A percentile compares a stretch with the other conserved stretches of the same genome.
These are phyloP conservation scores for Dendrobium nobile DNA, from an alignment of 106 monocot genomes.

Conservation along the genomic window DNA sequence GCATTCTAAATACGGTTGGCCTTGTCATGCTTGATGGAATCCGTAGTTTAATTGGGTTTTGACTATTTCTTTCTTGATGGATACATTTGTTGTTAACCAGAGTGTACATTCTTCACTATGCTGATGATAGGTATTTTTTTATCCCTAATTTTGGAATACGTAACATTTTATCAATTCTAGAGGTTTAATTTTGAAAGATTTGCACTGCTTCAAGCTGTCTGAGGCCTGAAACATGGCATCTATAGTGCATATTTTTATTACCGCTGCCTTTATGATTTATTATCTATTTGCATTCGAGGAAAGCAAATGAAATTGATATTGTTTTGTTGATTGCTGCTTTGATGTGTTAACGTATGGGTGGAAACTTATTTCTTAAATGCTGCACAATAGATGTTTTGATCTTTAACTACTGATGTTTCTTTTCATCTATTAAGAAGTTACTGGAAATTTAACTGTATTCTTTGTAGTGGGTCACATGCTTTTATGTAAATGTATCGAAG, in stretches of 20 bases:
- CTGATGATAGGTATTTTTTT: slow-evolving; percentile 8
- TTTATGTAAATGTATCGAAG: not conserved
- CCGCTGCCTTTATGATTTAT: not conserved
- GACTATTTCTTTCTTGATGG: not conserved
- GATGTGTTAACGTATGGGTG: not conserved
- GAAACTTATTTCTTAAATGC: not conserved
- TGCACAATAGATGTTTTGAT: not conserved
- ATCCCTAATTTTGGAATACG: not conserved
- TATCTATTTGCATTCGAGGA: not conserved
- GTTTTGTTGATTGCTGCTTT: not conserved
- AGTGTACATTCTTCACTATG: slow-evolving; percentile 11
- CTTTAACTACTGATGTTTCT: not conserved
- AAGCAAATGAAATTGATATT: not conserved
- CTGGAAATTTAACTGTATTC: too few relatives aligned
- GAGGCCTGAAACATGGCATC: not conserved
- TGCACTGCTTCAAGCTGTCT: not conserved
- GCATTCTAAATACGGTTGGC: not conserved
- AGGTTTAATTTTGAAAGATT: not conserved
- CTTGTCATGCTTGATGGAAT: not conserved
- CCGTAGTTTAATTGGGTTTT: not conserved
- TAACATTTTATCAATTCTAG: not conserved
- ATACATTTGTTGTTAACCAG: slow-evolving; percentile 2
- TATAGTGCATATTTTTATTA: not conserved
- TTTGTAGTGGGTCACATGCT: not conserved
- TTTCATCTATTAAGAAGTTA: too few relatives aligned